Evolutionary conservation across 768 basidiomycete genomes (phyloP), one percentile per base, ranked within the genome.

Genomic region (Neoboletus brunneissimus): DNA sequence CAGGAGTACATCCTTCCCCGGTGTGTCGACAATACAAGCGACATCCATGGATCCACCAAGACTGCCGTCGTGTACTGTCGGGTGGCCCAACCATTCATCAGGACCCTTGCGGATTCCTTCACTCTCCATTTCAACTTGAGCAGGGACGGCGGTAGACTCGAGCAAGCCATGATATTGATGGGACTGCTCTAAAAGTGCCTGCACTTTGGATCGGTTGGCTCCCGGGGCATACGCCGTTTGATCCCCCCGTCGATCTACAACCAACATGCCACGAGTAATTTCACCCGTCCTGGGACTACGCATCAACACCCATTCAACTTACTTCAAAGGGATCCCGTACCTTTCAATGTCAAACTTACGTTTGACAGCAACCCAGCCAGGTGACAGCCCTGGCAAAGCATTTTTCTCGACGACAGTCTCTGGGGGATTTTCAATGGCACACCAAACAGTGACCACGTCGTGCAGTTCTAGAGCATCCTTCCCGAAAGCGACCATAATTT

Each of bases 381-480:
- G 64, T 40, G 55, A 74, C 67, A 68, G 77, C 53, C 31, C 57
- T 45, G 61, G 71, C 51, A 64, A 45, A 15, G 55, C 56, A 49
- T 63, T 43, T 53, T 54, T 64, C 46, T 64, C 53, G 35, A 71
- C 75, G 20, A 63, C 58, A 5, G n/a, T 25, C 42, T 73, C 71
- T 8, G 83, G 86, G 18, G 88, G 86, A 56, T 88, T 85, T 54
- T 80, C 79, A 16, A 91, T 83, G 2, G 91, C 89, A 69, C 87
- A 93, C 91, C 92, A 96, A 16, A 96, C 81, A 3, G 91, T 89
- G 12, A 86, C 85, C 44, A 94, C 88, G 63, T 98, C 94, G 64
- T 98, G 94, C 53, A 95, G 79, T 73, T 94, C 90, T 83, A 97
- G 81, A 5, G 81, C 87, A 67, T 95, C 93, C 58, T 87, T 85